phyloP scores from a whole-genome alignment of 1,284 basidiomycete genomes.

The Pyrrhoderma noxium region DNA sequence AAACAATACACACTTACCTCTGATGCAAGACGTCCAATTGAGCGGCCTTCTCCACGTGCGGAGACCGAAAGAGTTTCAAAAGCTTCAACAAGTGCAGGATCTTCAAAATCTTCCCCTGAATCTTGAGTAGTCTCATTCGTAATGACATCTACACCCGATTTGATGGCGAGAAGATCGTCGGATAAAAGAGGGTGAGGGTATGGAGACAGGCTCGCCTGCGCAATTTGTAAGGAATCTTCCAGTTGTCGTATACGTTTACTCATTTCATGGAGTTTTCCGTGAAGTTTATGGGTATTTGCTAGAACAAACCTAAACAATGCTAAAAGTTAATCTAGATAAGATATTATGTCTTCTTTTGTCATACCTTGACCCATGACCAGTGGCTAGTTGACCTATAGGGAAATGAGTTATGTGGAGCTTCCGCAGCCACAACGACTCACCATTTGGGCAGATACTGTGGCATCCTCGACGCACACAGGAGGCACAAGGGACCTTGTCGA shows the following conservation, averaged over 20 bases:
- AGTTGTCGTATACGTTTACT: constrained; percentile 18
- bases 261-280: constrained; percentile 15
- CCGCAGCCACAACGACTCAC: background rate
- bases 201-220: constrained; percentile 7
- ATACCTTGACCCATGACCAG: constrained; percentile 15
- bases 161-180: constrained; percentile 8
- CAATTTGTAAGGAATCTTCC: constrained; percentile 16
- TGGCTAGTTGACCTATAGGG: constrained; percentile 8
- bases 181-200: constrained; percentile 15
- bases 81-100: constrained; percentile 6
- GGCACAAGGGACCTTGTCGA: constrained; percentile 11
- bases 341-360: background rate
- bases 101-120: constrained; percentile 1
- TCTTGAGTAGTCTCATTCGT: background rate
- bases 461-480: constrained; percentile 16
- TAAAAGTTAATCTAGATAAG: background rate
- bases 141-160: constrained; percentile 7
- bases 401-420: background rate
- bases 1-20: constrained; percentile 6
- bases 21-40: constrained; percentile 8
- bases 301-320: constrained; percentile 12
- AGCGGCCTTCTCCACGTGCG: constrained; percentile 5
- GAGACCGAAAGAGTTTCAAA: constrained; percentile 13
- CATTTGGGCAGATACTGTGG: constrained; percentile 16
- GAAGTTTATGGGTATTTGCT: constrained; percentile 16